Evolutionary conservation across 192 early-diverging fungal genomes (phyloP).

Genomic region (Coemansia sp.): DNA sequence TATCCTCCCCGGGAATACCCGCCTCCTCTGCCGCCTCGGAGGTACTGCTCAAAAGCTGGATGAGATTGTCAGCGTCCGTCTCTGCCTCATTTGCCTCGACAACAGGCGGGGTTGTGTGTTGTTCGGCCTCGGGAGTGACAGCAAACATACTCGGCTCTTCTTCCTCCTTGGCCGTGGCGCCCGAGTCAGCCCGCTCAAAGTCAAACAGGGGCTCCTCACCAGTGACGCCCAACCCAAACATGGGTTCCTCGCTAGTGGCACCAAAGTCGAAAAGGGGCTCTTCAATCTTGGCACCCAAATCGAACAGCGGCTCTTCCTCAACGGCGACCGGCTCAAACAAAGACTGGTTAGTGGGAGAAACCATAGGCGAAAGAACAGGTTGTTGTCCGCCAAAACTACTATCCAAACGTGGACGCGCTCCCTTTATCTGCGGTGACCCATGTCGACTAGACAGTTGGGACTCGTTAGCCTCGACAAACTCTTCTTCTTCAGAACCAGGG

Average conservation of each 20-base stretch:
- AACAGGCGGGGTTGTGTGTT: neutral
- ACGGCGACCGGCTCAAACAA: neutral
- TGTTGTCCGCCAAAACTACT: conserved; percentile 3
- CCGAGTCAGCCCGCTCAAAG: neutral
- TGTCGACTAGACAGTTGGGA: conserved; percentile 9
- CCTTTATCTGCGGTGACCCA: neutral
- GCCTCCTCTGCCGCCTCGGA: neutral
- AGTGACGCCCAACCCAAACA: neutral
- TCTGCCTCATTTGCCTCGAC: neutral
- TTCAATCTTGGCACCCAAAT: neutral
- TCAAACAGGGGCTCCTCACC: neutral
- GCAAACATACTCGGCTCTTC: neutral
- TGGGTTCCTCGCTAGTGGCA: neutral
- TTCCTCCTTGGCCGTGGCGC: neutral
- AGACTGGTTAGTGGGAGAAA: neutral
- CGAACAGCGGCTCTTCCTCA: neutral
- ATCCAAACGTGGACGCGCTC: neutral
- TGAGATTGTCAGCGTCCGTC: neutral
- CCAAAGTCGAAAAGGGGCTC: neutral
- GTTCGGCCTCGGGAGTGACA: neutral
- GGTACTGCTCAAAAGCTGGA: conserved; percentile 3
- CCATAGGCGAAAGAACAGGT: neutral
- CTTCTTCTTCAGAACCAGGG: conserved; percentile 12
- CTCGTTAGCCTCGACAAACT: conserved; percentile 45
- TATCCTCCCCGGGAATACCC: neutral